A percentile compares a stretch with the other conserved stretches of the same genome.
These are phyloP conservation scores for Kokia cookei DNA, from an alignment of 441 rosid genomes.

Conservation along the genomic window DNA sequence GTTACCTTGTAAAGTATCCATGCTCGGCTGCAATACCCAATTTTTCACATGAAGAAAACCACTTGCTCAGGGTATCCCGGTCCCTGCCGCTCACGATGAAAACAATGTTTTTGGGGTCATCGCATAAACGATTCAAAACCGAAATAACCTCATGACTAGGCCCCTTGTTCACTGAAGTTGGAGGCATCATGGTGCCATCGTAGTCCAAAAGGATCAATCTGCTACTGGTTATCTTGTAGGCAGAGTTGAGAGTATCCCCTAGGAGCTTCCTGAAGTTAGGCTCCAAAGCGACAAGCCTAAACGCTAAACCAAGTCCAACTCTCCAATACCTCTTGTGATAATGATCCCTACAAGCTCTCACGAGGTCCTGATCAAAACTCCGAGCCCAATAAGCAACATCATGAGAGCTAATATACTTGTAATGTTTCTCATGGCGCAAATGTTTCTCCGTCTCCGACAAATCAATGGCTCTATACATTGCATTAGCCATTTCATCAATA, in stretches of 20 bases:
- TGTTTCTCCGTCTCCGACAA: slow-evolving; percentile 52
- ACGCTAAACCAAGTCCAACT: slow-evolving; percentile 65
- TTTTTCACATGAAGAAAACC: slow-evolving; percentile 61
- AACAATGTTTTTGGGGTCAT: slow-evolving; percentile 54
- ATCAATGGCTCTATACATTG: slow-evolving; percentile 48
- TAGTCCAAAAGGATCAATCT: slow-evolving; percentile 68
- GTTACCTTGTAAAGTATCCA: slow-evolving; percentile 71
- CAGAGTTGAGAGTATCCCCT: slow-evolving; percentile 44
- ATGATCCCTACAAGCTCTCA: slow-evolving; percentile 72
- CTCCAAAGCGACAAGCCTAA: slow-evolving; percentile 67
- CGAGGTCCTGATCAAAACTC: slow-evolving; percentile 77
- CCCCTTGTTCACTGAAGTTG: slow-evolving; percentile 38
- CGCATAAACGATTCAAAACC: slow-evolving; percentile 48
- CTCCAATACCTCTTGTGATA: slow-evolving; percentile 66
- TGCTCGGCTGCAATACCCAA: slow-evolving; percentile 79
- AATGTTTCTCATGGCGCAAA: slow-evolving; percentile 80
- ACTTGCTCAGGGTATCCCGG: slow-evolving; percentile 50
- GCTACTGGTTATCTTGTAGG: slow-evolving; percentile 44
- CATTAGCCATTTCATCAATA: slow-evolving; percentile 48
- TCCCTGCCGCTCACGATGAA: slow-evolving; percentile 83
- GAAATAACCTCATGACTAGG: slow-evolving; percentile 48
- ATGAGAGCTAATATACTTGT: slow-evolving; percentile 75
- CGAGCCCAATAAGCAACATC: slow-evolving; percentile 76
- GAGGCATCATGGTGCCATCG: slow-evolving; percentile 73
- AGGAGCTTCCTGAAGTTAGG: slow-evolving; percentile 63